These are phyloP conservation scores for Arachis stenosperma DNA, from an alignment of 306 rosid species.

Conservation along the genomic window DNA sequence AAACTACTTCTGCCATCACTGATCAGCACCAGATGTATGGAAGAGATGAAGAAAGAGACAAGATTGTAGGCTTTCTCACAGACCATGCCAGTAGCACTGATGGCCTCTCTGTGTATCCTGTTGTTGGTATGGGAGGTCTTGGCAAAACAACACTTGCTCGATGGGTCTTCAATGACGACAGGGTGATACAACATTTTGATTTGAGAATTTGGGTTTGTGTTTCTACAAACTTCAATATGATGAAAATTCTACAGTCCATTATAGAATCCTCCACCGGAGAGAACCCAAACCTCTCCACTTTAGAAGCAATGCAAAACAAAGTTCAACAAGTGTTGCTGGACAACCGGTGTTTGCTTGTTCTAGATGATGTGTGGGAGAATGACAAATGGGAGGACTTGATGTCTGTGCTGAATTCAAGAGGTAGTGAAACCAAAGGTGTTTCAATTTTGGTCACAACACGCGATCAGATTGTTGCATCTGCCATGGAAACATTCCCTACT, in stretches of 20 bases:
- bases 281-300: background rate
- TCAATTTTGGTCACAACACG: conserved; percentile 43
- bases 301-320: background rate
- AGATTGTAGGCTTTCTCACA: conserved; percentile 8
- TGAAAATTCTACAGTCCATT: background rate
- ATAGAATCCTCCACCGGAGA: background rate
- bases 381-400: conserved; percentile 35
- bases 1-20: conserved; percentile 11
- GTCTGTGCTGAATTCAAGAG: conserved; percentile 1
- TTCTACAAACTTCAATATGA: background rate
- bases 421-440: conserved; percentile 36
- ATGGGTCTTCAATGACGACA: background rate
- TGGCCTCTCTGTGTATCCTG: conserved; percentile 9
- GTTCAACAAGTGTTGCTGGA: conserved; percentile 9
- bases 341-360: conserved; percentile 39
- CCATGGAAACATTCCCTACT: conserved; percentile 27
- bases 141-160: conserved; percentile 31
- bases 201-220: conserved; percentile 24
- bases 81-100: background rate
- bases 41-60: conserved; percentile 5
- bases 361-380: conserved; percentile 24
- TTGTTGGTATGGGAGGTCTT: conserved; percentile 33
- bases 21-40: conserved; percentile 32
- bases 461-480: conserved; percentile 15
- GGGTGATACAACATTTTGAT: background rate